Percentiles rank a stretch among this genome's conserved stretches.
These are phyloP conservation scores for Cajanus cajan DNA, from an alignment of 306 rosid genomes.

Conservation along the genomic window DNA sequence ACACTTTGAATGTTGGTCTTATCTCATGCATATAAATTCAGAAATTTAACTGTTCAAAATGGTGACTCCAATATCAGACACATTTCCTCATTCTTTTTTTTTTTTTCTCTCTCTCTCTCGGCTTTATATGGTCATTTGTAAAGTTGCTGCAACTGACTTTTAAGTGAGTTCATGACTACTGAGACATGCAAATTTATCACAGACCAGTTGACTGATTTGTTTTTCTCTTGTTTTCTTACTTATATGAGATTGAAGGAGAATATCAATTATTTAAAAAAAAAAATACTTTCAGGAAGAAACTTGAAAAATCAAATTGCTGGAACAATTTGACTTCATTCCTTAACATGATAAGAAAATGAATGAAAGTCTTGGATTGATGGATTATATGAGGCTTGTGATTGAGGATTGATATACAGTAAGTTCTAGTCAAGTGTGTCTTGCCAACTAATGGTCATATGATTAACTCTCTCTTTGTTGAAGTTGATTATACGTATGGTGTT, in stretches of 20 bases:
- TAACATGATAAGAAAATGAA: slow-evolving; percentile 10
- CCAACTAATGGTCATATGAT: slow-evolving; percentile 16
- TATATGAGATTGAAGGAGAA: neutral
- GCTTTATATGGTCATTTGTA: neutral
- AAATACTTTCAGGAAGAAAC: slow-evolving; percentile 16
- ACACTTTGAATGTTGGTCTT: neutral
- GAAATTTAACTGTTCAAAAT: slow-evolving; percentile 2
- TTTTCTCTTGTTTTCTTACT: neutral
- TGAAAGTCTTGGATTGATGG: slow-evolving; percentile 21
- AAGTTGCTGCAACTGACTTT: slow-evolving; percentile 11
- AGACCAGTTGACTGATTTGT: neutral
- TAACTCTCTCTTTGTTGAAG: slow-evolving; percentile 4
- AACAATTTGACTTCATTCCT: slow-evolving; percentile 21
- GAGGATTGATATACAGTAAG: neutral
- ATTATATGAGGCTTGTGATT: neutral
- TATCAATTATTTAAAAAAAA: slow-evolving; percentile 12
- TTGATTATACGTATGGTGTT: slow-evolving; percentile 3
- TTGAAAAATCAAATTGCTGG: neutral
- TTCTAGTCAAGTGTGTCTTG: slow-evolving; percentile 12
- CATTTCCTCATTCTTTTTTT: neutral
- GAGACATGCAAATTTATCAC: slow-evolving; percentile 3
- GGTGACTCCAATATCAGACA: neutral
- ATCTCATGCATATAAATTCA: neutral
- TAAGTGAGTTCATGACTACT: neutral
- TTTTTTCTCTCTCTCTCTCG: neutral